Base-by-base conservation (phyloP, 257 asterid genomes). In the Salvia splendens region DNA sequence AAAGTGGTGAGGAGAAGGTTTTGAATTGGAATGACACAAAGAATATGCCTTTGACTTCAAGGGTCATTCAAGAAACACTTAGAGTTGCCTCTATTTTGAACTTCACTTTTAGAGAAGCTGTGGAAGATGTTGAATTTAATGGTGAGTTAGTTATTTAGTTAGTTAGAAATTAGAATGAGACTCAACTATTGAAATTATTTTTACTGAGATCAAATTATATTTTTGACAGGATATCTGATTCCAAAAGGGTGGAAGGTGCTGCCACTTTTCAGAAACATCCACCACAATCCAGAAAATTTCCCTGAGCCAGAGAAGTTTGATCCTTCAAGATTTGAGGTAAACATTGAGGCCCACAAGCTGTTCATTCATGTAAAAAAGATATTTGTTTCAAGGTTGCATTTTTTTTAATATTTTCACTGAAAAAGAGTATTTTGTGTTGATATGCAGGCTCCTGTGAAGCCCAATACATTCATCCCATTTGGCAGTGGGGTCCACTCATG, bases 231-330 rank as follows among this genome's bases (percentile, higher is more conserved):
- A 40, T 92, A 89, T 58, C 68, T 83, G 16, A 92, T 92, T 67
- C 98, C 96, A 30, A 90, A 87, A 81, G 98, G 98, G 69, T 93
- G 98, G 98, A 93, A 93, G 79, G 98, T 93, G 3, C 69, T 93
- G 49, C 98, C 98, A 58, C 95, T 93, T 8, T 93, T 93, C 65
- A 86, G 98, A 54, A 82, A 88, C 71, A 93, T 93, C 59, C 98
- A 93, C 55, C 98, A 90, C 71, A 87, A 85, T 75, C 95, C 97
- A 69, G 96, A 93, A 2, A 83, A 85, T 52, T 93, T 87, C 75
- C 74, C 87, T 6, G 95, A 93, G 72, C 98, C 98, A 61, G 96
- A 93, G 75, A 93, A 89, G 72, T 93, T 92, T 79, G 94, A 93
- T 77, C 98, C 98, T 58, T 90, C 96, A 69, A 89, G 98, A 85